These are phyloP conservation scores for Boletus edulis DNA, from an alignment of 768 basidiomycete species.

Conservation along the genomic window DNA sequence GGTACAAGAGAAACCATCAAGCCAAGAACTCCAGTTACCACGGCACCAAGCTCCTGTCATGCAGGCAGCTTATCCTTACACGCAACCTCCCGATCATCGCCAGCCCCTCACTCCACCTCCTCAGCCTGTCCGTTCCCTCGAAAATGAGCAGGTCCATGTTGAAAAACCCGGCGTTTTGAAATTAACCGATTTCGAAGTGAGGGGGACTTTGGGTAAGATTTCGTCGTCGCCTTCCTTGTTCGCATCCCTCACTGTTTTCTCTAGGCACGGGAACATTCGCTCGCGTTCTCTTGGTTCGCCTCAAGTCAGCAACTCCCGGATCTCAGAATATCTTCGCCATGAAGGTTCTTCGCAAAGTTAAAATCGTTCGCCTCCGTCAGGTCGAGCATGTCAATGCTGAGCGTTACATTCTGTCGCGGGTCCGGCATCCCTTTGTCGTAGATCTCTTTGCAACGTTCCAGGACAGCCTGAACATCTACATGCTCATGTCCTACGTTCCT, in stretches of 20 bases:
- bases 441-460: slow-evolving; percentile 95
- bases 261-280: slow-evolving; percentile 97
- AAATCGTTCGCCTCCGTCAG: slow-evolving; percentile 87
- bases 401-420: slow-evolving; percentile 86
- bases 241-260: not conserved
- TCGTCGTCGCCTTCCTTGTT: slow-evolving; percentile 16
- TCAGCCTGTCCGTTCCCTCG: slow-evolving; percentile 53
- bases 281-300: slow-evolving; percentile 85
- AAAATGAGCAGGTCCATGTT: slow-evolving; percentile 69
- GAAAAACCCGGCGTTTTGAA: slow-evolving; percentile 53
- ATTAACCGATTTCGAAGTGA: slow-evolving; percentile 78
- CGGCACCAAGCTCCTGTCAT: not conserved
- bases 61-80: slow-evolving; percentile 9
- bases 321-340: slow-evolving; percentile 67
- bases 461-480: slow-evolving; percentile 95
- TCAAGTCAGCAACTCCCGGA: slow-evolving; percentile 49
- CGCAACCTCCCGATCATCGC: slow-evolving; percentile 6
- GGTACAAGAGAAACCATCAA: slow-evolving; percentile 12
- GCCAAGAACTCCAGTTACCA: slow-evolving; percentile 8
- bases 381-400: slow-evolving; percentile 98
- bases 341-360: slow-evolving; percentile 85
- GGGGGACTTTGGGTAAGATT: slow-evolving; percentile 64
- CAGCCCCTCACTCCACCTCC: slow-evolving; percentile 28
- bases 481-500: slow-evolving; percentile 94
- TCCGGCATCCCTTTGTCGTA: slow-evolving; percentile 94